phyloP scores from a whole-genome alignment of 176 grass and related monocot genomes.

The Hsuehochloa calcarea region DNA sequence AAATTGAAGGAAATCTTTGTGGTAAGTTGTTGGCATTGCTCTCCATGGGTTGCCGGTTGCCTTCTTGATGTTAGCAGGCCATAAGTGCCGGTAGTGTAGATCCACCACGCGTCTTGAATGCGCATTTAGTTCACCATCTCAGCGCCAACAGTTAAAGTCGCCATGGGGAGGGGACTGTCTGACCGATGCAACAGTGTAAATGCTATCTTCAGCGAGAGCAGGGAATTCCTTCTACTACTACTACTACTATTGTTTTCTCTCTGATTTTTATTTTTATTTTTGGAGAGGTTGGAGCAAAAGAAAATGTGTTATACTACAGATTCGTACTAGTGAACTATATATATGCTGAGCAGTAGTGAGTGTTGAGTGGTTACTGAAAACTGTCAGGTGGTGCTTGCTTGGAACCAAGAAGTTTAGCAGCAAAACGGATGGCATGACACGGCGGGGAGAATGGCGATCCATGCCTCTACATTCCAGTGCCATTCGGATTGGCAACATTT shows the following conservation, averaged over 20 bases:
- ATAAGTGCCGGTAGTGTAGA: neutral
- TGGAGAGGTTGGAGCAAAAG: neutral
- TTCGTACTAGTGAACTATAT: no score
- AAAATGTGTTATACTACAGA: neutral
- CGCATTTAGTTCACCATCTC: slow-evolving; percentile 33
- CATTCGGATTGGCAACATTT: no score
- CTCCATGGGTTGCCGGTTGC: neutral
- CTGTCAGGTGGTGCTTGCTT: neutral
- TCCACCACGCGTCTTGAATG: slow-evolving; percentile 39
- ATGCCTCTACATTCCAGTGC: neutral
- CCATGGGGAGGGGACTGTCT: slow-evolving; percentile 23
- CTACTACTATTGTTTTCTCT: neutral
- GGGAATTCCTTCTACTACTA: neutral
- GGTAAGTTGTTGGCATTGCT: neutral
- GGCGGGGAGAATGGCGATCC: neutral
- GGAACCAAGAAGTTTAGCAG: neutral
- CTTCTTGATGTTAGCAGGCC: neutral
- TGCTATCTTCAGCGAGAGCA: neutral
- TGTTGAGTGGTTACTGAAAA: neutral
- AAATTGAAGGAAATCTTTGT: neutral
- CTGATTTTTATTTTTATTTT: neutral
- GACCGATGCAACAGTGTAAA: neutral
- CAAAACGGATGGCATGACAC: neutral
- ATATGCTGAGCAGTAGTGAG: neutral
- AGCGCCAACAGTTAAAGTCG: slow-evolving; percentile 19